Conservation (phyloP, 108 stramenopile species). For the Nannochloropsis salina region DNA sequence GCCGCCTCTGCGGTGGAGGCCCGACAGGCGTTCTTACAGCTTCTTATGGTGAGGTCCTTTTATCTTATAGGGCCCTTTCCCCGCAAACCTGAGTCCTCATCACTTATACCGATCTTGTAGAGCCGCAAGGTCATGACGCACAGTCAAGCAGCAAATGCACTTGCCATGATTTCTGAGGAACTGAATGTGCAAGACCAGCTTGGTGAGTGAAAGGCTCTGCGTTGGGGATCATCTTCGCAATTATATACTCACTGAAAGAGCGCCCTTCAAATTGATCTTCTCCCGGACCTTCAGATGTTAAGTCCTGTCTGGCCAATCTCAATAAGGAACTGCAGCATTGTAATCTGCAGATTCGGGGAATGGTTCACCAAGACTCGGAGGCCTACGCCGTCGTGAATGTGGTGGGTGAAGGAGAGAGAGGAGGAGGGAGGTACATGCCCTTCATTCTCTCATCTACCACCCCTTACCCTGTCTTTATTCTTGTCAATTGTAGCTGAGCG, state of each 20-base stretch:
- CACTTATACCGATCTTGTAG: neutral
- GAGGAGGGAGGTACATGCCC: neutral
- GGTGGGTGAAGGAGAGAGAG: neutral
- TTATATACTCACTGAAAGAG: too few species aligned
- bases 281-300: neutral
- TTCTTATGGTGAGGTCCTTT: neutral
- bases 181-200: neutral
- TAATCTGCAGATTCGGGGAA: neutral
- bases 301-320: neutral
- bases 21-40: neutral
- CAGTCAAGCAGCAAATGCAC: neutral
- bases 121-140: constrained; percentile 9
- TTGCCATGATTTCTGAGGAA: neutral
- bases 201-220: constrained; percentile 3
- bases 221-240: neutral
- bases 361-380: neutral
- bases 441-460: neutral
- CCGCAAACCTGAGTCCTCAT: too few species aligned
- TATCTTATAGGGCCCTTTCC: too few species aligned
- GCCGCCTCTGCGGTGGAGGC: neutral
- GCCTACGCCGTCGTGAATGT: neutral
- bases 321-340: neutral
- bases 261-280: too few species aligned
- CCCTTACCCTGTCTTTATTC: neutral
- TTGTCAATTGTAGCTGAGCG: neutral